A percentile compares a stretch with the other conserved stretches of the same genome.
phyloP scores from a whole-genome alignment of 306 rosid genomes.

The Morella rubra region DNA sequence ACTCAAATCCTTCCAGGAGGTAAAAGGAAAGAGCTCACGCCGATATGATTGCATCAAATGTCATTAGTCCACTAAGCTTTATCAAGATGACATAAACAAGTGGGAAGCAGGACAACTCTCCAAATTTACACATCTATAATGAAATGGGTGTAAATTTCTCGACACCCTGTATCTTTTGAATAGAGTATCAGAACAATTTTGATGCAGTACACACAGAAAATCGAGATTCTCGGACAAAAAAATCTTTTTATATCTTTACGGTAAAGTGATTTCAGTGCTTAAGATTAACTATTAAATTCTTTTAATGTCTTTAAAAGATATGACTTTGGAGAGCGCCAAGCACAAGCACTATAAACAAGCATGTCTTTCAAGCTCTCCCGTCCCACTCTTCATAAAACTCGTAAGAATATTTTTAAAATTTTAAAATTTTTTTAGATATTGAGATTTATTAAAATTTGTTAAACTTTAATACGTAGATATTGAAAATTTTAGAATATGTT shows the following conservation, averaged over 20 bases:
- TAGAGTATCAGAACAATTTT: background rate
- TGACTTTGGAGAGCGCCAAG: background rate
- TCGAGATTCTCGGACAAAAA: background rate
- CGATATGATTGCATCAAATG: background rate
- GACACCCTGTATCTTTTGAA: background rate
- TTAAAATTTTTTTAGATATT: no score
- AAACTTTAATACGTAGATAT: no score
- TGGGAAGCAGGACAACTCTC: background rate
- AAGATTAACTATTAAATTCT: no score
- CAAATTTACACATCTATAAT: background rate
- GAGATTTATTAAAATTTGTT: no score
- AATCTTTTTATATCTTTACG: background rate
- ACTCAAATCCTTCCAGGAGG: background rate
- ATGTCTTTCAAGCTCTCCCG: slow-evolving; percentile 37
- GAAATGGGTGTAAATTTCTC: background rate
- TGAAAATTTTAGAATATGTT: no score
- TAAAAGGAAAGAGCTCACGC: background rate
- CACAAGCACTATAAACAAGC: background rate
- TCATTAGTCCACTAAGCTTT: background rate
- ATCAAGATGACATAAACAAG: background rate
- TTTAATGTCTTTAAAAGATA: no score
- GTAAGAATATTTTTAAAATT: no score
- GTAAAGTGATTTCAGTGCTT: no score
- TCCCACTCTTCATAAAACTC: slow-evolving; percentile 88
- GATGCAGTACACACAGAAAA: no score